A percentile compares a stretch with the other conserved stretches of the same genome.
These are phyloP conservation scores for Ambrosia hybrid DNA, from an alignment of 140 eudicot species.

Conservation along the genomic window DNA sequence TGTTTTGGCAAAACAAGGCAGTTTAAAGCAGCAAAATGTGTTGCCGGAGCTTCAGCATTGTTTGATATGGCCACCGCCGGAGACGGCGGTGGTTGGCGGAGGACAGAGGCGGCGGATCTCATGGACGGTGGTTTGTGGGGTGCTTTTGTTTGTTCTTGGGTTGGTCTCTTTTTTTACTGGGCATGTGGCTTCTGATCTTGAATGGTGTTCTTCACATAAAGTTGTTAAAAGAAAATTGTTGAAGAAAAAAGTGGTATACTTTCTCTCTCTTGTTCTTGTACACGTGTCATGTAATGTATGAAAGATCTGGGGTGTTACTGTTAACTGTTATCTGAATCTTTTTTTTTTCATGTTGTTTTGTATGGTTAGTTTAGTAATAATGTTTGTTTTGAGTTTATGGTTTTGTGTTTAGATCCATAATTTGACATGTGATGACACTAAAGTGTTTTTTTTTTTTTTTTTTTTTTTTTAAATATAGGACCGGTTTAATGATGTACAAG, in stretches of 20 bases:
- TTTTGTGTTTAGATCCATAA: not conserved
- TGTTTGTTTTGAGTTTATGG: not conserved
- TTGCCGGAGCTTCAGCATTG: slow-evolving; percentile 37
- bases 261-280: not conserved
- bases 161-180: slow-evolving; percentile 72
- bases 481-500: slow-evolving; percentile 43
- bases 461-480: too few relatives aligned
- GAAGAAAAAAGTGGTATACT: slow-evolving; percentile 59
- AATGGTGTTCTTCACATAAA: slow-evolving; percentile 71
- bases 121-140: slow-evolving; percentile 83
- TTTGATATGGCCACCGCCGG: slow-evolving; percentile 43
- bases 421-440: not conserved
- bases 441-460: too few relatives aligned
- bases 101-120: slow-evolving; percentile 51
- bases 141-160: slow-evolving; percentile 71
- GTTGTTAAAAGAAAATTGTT: slow-evolving; percentile 37
- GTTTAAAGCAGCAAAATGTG: slow-evolving; percentile 27
- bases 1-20: slow-evolving; percentile 33
- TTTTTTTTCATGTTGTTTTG: slow-evolving; percentile 6
- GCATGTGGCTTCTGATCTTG: slow-evolving; percentile 82
- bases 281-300: slow-evolving; percentile 5
- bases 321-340: slow-evolving; percentile 11
- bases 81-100: slow-evolving; percentile 20
- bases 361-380: not conserved
- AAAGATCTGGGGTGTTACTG: not conserved